Evolutionary conservation across 352 stramenopile species (phyloP).

Genomic region (Globisporangium carolinianum): DNA sequence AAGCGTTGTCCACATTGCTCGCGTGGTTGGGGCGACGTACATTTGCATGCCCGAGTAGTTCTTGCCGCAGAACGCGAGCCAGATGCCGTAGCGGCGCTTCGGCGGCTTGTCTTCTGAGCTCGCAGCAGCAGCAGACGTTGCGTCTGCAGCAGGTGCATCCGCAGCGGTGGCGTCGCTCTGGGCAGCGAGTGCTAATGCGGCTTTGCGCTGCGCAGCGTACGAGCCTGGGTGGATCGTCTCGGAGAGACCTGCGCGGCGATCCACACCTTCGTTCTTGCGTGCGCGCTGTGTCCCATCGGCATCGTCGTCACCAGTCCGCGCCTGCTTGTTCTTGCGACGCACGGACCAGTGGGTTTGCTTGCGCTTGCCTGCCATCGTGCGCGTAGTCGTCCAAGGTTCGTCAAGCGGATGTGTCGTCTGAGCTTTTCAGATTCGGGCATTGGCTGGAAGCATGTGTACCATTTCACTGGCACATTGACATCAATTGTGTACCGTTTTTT

Average conservation of each 20-base stretch:
- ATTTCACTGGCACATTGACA: background rate
- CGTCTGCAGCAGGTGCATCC: background rate
- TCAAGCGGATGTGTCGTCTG: background rate
- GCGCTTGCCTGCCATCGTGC: conserved; percentile 37
- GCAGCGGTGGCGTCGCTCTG: background rate
- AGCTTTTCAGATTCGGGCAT: background rate
- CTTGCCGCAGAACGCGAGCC: conserved; percentile 86
- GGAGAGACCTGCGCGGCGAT: conserved; percentile 49
- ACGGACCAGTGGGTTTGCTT: conserved; percentile 62
- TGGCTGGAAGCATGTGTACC: conserved; percentile 1
- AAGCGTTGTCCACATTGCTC: too few species aligned
- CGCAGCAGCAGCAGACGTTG: background rate
- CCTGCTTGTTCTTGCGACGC: conserved; percentile 73
- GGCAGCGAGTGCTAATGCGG: conserved; percentile 5
- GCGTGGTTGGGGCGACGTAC: conserved; percentile 17
- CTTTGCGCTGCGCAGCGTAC: conserved; percentile 48
- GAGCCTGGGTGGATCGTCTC: conserved; percentile 69
- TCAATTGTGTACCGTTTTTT: background rate
- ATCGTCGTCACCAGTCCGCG: conserved; percentile 21
- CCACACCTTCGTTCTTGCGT: conserved; percentile 17
- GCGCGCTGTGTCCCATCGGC: conserved; percentile 4
- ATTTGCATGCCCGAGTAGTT: conserved; percentile 89
- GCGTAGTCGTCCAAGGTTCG: too few species aligned
- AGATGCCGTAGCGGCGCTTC: conserved; percentile 76
- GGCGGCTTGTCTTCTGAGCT: conserved; percentile 8